Percentiles rank a stretch among this genome's conserved stretches.
These are phyloP conservation scores for Lodderomyces pseudojiufengensis DNA, from an alignment of 1,139 yeast genomes.

Conservation along the genomic window DNA sequence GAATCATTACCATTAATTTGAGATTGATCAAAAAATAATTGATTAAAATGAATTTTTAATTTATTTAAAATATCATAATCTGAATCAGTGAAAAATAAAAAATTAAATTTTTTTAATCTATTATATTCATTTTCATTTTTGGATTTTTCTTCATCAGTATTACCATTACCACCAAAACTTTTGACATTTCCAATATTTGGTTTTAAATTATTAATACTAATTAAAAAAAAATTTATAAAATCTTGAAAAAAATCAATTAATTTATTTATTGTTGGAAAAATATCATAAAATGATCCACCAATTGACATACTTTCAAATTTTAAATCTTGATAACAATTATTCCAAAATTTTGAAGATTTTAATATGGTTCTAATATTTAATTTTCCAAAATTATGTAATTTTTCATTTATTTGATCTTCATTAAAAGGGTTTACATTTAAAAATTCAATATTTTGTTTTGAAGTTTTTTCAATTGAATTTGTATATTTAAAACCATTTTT, in stretches of 20 bases:
- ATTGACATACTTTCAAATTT: slow-evolving; percentile 23
- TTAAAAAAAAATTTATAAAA: slow-evolving; percentile 28
- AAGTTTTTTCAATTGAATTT: too few relatives aligned
- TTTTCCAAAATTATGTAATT: slow-evolving; percentile 10
- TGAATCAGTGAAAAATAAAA: slow-evolving; percentile 25
- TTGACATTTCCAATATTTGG: slow-evolving; percentile 12
- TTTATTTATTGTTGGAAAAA: slow-evolving; percentile 28
- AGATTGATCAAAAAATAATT: slow-evolving; percentile 9
- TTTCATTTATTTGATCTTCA: slow-evolving; percentile 10
- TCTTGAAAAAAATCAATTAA: slow-evolving; percentile 25
- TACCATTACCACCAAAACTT: too few relatives aligned
- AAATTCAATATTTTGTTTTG: slow-evolving; percentile 5
- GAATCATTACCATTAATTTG: not conserved
- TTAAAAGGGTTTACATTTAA: not conserved
- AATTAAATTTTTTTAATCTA: slow-evolving; percentile 18
- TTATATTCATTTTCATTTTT: slow-evolving; percentile 19
- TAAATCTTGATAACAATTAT: slow-evolving; percentile 32
- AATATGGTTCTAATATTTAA: slow-evolving; percentile 13
- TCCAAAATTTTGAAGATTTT: slow-evolving; percentile 29
- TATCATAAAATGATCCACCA: slow-evolving; percentile 22
- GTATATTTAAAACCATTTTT: too few relatives aligned
- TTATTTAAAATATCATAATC: slow-evolving; percentile 23
- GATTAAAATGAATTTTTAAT: slow-evolving; percentile 22
- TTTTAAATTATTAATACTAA: slow-evolving; percentile 14
- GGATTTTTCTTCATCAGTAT: too few relatives aligned